These are phyloP conservation scores for Leccinellum albellum DNA, from an alignment of 768 basidiomycete species.

Conservation along the genomic window DNA sequence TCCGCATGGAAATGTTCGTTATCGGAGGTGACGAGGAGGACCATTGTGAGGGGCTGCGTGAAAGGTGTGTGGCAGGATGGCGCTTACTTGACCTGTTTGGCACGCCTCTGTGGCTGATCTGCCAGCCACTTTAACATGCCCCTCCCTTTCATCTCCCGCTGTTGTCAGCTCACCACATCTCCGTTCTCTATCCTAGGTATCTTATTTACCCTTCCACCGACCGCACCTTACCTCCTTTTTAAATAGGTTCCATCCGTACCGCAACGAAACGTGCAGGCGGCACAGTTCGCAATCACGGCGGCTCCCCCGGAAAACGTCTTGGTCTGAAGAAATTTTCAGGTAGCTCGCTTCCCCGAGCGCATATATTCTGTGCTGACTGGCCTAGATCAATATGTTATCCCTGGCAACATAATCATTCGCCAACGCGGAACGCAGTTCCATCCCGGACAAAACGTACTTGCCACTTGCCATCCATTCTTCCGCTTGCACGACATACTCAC, in stretches of 20 bases:
- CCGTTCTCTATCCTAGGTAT: slow-evolving; percentile 50
- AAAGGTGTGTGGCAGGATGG: slow-evolving; percentile 1
- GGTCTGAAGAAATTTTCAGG: slow-evolving; percentile 98
- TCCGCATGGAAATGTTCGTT: slow-evolving; percentile 93
- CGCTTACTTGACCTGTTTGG: slow-evolving; percentile 3
- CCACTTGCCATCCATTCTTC: slow-evolving; percentile 30
- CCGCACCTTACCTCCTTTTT: not conserved
- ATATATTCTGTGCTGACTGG: slow-evolving; percentile 6
- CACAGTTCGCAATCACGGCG: slow-evolving; percentile 87
- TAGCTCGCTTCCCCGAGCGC: slow-evolving; percentile 30
- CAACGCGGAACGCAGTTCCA: slow-evolving; percentile 93
- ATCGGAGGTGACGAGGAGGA: slow-evolving; percentile 90
- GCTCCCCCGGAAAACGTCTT: slow-evolving; percentile 88
- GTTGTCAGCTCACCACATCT: slow-evolving; percentile 32
- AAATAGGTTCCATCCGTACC: slow-evolving; percentile 69
- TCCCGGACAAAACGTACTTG: slow-evolving; percentile 84
- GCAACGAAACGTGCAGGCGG: slow-evolving; percentile 98
- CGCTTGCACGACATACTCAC: slow-evolving; percentile 4
- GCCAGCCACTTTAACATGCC: slow-evolving; percentile 2
- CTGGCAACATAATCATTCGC: slow-evolving; percentile 94
- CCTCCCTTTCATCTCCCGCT: slow-evolving; percentile 40
- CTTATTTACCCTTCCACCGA: not conserved
- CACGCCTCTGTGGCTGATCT: slow-evolving; percentile 13
- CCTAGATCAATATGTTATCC: slow-evolving; percentile 84
- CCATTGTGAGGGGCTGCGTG: slow-evolving; percentile 43